phyloP scores from a whole-genome alignment of 345 rosid genomes.

The Microthlaspi erraticum region DNA sequence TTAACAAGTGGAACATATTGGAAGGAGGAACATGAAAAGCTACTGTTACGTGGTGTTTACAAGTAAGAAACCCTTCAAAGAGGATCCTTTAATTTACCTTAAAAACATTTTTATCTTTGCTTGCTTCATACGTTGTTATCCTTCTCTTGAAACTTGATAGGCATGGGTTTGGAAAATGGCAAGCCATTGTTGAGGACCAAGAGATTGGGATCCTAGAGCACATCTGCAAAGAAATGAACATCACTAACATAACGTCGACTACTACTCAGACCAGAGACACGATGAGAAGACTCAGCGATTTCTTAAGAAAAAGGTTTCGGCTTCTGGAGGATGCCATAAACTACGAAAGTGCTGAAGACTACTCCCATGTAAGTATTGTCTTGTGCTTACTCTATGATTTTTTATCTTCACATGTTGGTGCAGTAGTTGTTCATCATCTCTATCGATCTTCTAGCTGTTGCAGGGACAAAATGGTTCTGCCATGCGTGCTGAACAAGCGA shows the following conservation, averaged over 20 bases:
- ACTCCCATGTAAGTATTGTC: conserved; percentile 55
- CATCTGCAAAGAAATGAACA: conserved; percentile 64
- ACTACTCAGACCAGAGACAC: conserved; percentile 62
- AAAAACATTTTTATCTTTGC: background rate
- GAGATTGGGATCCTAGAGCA: conserved; percentile 66
- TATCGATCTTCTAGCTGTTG: conserved; percentile 26
- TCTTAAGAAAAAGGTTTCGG: conserved; percentile 67
- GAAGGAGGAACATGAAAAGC: conserved; percentile 74
- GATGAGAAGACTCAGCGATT: conserved; percentile 68
- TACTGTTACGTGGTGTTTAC: conserved; percentile 63
- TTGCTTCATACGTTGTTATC: conserved; percentile 9
- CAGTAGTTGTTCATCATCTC: conserved; percentile 7
- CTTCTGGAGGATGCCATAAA: conserved; percentile 62
- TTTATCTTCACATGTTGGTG: conserved; percentile 16
- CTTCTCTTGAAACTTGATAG: conserved; percentile 47
- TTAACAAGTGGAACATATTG: conserved; percentile 58
- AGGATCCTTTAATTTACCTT: conserved; percentile 1
- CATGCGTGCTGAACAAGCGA: conserved; percentile 47
- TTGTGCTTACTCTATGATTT: conserved; percentile 4
- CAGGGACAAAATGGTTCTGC: conserved; percentile 47
- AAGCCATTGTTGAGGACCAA: conserved; percentile 69
- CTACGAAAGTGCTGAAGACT: conserved; percentile 57
- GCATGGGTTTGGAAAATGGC: conserved; percentile 92
- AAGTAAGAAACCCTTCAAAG: conserved; percentile 56
- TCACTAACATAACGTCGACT: conserved; percentile 57